phyloP scores from a whole-genome alignment of 768 basidiomycete genomes.

The Calocybe indica region DNA sequence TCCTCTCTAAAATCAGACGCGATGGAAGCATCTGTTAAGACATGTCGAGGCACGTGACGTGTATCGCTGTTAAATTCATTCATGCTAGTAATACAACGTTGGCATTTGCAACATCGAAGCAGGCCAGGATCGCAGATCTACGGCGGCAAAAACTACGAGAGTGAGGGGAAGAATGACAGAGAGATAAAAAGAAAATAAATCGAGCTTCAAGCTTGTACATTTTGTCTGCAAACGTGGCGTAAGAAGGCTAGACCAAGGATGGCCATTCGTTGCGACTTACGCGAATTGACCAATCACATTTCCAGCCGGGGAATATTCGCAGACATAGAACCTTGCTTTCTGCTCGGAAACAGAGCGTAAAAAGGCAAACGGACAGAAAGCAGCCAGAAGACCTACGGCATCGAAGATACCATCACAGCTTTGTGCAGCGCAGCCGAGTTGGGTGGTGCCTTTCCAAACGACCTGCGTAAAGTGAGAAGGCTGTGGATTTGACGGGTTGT shows the following conservation, averaged over 20 bases:
- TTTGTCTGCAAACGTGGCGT: constrained; percentile 25
- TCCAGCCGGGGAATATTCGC: constrained; percentile 62
- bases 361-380: background rate
- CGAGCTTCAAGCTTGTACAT: constrained; percentile 34
- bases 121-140: too few relatives aligned
- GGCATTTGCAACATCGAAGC: too few relatives aligned
- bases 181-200: constrained; percentile 3
- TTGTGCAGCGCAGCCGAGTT: constrained; percentile 59
- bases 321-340: constrained; percentile 57
- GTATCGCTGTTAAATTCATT: too few relatives aligned
- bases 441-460: constrained; percentile 63
- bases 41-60: too few relatives aligned
- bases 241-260: background rate
- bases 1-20: constrained; percentile 22
- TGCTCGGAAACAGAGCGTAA: constrained; percentile 16
- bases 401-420: constrained; percentile 55
- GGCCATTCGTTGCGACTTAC: constrained; percentile 31
- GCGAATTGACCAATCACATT: constrained; percentile 59
- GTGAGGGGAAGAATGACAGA: background rate
- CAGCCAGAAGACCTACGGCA: constrained; percentile 33
- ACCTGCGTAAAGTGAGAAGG: constrained; percentile 72
- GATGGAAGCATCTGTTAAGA: constrained; percentile 30
- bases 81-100: too few relatives aligned
- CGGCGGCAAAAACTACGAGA: too few relatives aligned
- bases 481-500: constrained; percentile 49